Conservation (phyloP, 192 early-diverging fungal genomes). For the Chytriomyces sp. region DNA sequence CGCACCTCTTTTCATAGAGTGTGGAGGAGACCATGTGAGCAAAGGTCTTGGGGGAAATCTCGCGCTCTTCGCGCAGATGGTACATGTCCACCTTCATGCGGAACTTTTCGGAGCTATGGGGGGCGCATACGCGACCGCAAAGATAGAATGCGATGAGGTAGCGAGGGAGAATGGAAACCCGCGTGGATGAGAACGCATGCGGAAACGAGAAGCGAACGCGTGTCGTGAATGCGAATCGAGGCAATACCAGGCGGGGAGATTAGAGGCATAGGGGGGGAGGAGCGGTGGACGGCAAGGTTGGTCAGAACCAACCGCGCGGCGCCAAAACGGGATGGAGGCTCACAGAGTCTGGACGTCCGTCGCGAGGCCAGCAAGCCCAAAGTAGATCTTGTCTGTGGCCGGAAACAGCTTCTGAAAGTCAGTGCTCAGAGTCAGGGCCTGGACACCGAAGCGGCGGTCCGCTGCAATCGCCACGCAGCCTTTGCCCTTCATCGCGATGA, state of each 20-base stretch:
- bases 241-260: neutral
- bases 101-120: slow-evolving; percentile 76
- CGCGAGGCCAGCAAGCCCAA: slow-evolving; percentile 92
- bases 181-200: neutral
- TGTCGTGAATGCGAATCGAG: neutral
- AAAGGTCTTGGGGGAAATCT: slow-evolving; percentile 92
- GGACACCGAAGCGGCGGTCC: slow-evolving; percentile 91
- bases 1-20: slow-evolving; percentile 86
- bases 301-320: neutral
- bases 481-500: slow-evolving; percentile 98
- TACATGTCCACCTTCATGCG: slow-evolving; percentile 96
- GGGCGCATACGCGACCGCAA: slow-evolving; percentile 16
- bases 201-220: neutral
- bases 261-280: neutral
- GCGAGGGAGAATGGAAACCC: neutral
- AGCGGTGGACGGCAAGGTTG: neutral
- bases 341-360: slow-evolving; percentile 97
- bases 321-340: slow-evolving; percentile 17
- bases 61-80: slow-evolving; percentile 91
- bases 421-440: slow-evolving; percentile 90
- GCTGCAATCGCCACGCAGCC: slow-evolving; percentile 97
- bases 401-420: slow-evolving; percentile 95
- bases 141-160: slow-evolving; percentile 3
- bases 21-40: slow-evolving; percentile 92
- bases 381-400: slow-evolving; percentile 80